Evolutionary conservation across 2,329 filamentous ascomycete genomes (phyloP).

Genomic region (Phialocephala sp.): DNA sequence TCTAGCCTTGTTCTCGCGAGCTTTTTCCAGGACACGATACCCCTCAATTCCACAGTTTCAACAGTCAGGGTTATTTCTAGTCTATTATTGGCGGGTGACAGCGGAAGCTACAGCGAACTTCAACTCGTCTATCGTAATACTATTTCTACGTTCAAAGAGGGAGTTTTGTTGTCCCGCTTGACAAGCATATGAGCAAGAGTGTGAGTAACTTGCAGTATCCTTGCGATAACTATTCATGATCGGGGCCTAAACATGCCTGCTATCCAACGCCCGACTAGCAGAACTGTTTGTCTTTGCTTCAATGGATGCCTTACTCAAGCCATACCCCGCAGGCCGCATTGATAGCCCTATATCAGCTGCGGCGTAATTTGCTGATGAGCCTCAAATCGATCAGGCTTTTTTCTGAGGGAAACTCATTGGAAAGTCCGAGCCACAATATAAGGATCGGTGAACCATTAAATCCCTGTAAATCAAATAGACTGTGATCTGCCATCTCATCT

Average conservation of each 20-base stretch:
- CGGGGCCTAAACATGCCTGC: neutral
- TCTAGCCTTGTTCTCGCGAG: neutral
- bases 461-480: neutral
- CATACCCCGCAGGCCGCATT: neutral
- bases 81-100: neutral
- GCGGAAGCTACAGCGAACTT: neutral
- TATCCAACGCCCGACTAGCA: neutral
- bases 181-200: neutral
- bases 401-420: neutral
- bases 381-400: neutral
- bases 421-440: neutral
- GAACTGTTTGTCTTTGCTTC: neutral
- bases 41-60: neutral
- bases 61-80: neutral
- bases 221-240: neutral
- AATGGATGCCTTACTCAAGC: neutral
- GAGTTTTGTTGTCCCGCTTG: neutral
- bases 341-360: neutral
- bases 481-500: neutral
- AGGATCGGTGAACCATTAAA: neutral
- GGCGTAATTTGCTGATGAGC: neutral
- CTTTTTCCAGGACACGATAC: neutral
- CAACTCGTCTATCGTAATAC: neutral
- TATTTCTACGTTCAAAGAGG: neutral
- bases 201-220: neutral